These are phyloP conservation scores for Salvia rosmarinus DNA, from an alignment of 257 asterid genomes.

Conservation along the genomic window DNA sequence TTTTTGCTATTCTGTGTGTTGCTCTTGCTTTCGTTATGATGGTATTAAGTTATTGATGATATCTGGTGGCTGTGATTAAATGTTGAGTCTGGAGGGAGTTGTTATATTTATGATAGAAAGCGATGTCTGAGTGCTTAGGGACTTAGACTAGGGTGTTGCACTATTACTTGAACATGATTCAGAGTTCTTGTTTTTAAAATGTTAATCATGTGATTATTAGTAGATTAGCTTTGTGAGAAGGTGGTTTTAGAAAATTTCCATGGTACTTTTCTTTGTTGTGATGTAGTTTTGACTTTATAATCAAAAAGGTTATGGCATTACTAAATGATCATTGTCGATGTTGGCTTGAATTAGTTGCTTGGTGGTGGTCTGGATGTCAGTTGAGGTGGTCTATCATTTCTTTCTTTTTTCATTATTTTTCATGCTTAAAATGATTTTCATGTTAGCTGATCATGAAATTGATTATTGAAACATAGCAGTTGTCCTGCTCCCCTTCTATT, in stretches of 20 bases:
- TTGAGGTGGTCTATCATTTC: neutral
- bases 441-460: neutral
- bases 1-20: neutral
- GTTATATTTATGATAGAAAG: neutral
- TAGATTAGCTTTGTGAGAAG: neutral
- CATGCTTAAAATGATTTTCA: neutral
- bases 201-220: neutral
- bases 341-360: neutral
- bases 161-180: conserved; percentile 17
- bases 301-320: neutral
- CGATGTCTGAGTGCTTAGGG: conserved; percentile 6
- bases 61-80: conserved; percentile 19
- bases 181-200: neutral
- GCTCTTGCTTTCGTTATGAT: neutral
- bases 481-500: neutral
- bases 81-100: neutral
- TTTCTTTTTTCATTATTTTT: neutral
- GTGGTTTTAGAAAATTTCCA: neutral
- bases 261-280: neutral
- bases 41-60: neutral
- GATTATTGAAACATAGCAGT: neutral
- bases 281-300: neutral
- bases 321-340: neutral
- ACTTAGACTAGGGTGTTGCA: neutral
- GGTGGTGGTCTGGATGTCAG: conserved; percentile 3